Percentiles rank a stretch among this genome's conserved stretches.
phyloP scores from a whole-genome alignment of 1,284 basidiomycete species.

The Anthracocystis walkeri region DNA sequence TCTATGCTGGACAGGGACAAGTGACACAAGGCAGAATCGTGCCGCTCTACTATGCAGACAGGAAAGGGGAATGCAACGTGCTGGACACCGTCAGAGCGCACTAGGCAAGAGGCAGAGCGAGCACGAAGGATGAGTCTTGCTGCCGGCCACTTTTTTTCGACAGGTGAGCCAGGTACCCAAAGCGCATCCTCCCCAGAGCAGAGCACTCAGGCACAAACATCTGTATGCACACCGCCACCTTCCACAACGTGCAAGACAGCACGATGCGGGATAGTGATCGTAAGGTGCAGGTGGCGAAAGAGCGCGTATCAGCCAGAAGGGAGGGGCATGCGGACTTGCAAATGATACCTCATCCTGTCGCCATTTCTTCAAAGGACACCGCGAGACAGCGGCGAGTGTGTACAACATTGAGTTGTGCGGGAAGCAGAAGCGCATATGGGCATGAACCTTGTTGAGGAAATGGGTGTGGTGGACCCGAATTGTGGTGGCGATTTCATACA shows the following conservation, averaged over 20 bases:
- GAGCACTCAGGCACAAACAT: slow-evolving; percentile 23
- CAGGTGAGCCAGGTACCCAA: slow-evolving; percentile 20
- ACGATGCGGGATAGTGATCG: slow-evolving; percentile 13
- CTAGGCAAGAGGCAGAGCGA: neutral
- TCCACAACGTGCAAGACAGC: neutral
- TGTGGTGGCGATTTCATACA: slow-evolving; percentile 16
- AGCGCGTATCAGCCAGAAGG: neutral
- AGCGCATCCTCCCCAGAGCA: neutral
- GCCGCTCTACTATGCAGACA: neutral
- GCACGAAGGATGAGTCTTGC: neutral
- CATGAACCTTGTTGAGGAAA: neutral
- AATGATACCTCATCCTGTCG: slow-evolving; percentile 2
- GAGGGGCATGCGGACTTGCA: neutral
- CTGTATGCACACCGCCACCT: slow-evolving; percentile 11
- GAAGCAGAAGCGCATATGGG: slow-evolving; percentile 8
- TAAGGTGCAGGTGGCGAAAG: slow-evolving; percentile 7
- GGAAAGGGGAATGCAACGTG: slow-evolving; percentile 5
- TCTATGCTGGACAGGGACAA: neutral
- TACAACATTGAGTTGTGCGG: slow-evolving; percentile 6
- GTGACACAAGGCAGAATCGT: neutral
- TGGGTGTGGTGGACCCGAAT: slow-evolving; percentile 7
- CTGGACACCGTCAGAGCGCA: neutral
- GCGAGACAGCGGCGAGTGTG: slow-evolving; percentile 13
- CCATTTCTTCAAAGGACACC: neutral
- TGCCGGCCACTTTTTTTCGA: slow-evolving; percentile 17